A percentile compares a stretch with the other conserved stretches of the same genome.
These are phyloP conservation scores for Clavariopsis aquatica DNA, from an alignment of 495 filamentous ascomycete species.

Conservation along the genomic window DNA sequence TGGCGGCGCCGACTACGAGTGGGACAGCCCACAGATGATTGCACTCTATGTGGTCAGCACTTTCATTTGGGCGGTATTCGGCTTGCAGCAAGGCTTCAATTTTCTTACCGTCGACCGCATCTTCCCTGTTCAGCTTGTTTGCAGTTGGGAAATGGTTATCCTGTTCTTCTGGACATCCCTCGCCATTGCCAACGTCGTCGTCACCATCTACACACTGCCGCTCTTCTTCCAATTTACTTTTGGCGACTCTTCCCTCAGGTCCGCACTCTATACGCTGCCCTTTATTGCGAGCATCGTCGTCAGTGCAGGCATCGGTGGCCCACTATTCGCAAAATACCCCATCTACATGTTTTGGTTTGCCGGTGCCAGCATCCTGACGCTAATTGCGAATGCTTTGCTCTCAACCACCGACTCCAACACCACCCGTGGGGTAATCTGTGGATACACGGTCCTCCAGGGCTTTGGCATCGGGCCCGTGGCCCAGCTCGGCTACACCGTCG, in stretches of 20 bases:
- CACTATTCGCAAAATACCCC: slow-evolving; percentile 51
- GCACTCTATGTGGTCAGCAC: slow-evolving; percentile 55
- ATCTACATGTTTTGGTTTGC: slow-evolving; percentile 65
- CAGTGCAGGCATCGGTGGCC: slow-evolving; percentile 53
- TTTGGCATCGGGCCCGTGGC: slow-evolving; percentile 56
- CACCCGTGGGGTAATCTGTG: slow-evolving; percentile 52
- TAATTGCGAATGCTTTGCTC: slow-evolving; percentile 57
- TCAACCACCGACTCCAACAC: slow-evolving; percentile 49
- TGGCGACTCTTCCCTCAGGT: slow-evolving; percentile 51
- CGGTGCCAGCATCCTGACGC: slow-evolving; percentile 49
- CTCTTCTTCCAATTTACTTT: slow-evolving; percentile 51
- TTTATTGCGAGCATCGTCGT: slow-evolving; percentile 46
- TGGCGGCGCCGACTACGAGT: slow-evolving; percentile 57
- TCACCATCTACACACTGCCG: slow-evolving; percentile 9
- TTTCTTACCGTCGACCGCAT: slow-evolving; percentile 51
- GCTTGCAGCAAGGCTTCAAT: slow-evolving; percentile 54
- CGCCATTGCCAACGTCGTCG: slow-evolving; percentile 41
- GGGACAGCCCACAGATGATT: slow-evolving; percentile 57
- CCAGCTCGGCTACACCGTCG: slow-evolving; percentile 58
- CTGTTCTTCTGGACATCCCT: slow-evolving; percentile 52
- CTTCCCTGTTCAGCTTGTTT: slow-evolving; percentile 59
- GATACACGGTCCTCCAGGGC: slow-evolving; percentile 55
- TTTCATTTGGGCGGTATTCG: slow-evolving; percentile 53
- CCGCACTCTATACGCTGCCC: slow-evolving; percentile 61
- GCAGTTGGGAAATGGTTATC: slow-evolving; percentile 48